A percentile compares a stretch with the other conserved stretches of the same genome.
phyloP scores from a whole-genome alignment of 352 stramenopile species.

The Phytophthora ohioensis region DNA sequence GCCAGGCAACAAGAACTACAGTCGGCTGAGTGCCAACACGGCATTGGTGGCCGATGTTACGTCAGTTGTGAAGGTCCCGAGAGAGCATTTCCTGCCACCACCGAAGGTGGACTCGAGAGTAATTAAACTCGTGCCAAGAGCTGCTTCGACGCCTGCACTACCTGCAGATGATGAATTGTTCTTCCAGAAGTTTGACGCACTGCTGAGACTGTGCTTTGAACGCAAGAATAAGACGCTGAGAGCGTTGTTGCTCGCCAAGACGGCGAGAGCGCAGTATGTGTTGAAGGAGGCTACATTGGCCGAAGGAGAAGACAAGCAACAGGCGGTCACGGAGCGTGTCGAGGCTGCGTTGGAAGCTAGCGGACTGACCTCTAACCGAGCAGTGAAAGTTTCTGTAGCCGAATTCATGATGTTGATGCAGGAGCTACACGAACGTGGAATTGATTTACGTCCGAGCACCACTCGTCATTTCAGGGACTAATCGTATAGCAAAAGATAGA shows the following conservation, averaged over 20 bases:
- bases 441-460: conserved; percentile 60
- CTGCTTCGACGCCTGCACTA: conserved; percentile 23
- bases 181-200: conserved; percentile 80
- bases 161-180: conserved; percentile 50
- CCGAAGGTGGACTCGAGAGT: conserved; percentile 88
- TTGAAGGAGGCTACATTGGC: conserved; percentile 30
- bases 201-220: conserved; percentile 80
- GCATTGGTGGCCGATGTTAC: conserved; percentile 73
- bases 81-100: conserved; percentile 74
- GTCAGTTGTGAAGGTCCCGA: conserved; percentile 67
- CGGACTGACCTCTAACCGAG: conserved; percentile 57
- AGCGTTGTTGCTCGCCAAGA: conserved; percentile 73
- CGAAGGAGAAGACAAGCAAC: conserved; percentile 40
- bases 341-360: conserved; percentile 58
- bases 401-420: conserved; percentile 74
- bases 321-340: conserved; percentile 50
- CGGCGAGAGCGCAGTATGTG: conserved; percentile 49
- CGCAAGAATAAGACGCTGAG: conserved; percentile 91
- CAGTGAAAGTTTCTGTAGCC: conserved; percentile 68
- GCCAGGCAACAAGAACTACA: conserved; percentile 81
- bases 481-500: conserved; percentile 1
- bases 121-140: conserved; percentile 67
- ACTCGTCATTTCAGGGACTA: conserved; percentile 79
- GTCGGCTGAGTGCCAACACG: conserved; percentile 82
- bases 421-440: conserved; percentile 47